phyloP scores from a whole-genome alignment of 1,139 yeast species.

The Candida dubliniensis region DNA sequence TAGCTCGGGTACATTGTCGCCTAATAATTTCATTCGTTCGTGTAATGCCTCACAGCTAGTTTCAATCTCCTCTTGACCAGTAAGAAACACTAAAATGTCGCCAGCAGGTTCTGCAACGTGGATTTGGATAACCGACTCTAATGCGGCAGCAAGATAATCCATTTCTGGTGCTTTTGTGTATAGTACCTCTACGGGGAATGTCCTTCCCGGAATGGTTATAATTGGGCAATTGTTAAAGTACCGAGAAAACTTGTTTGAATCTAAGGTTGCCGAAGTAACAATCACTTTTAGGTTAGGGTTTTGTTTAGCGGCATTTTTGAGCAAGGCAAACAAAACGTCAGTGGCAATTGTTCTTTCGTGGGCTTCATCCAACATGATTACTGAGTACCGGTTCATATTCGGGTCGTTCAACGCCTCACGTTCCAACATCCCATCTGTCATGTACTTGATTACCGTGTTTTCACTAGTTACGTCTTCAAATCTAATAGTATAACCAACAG shows the following conservation, averaged over 20 bases:
- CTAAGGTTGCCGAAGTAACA: slow-evolving; percentile 96
- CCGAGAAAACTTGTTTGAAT: slow-evolving; percentile 90
- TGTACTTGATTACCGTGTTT: slow-evolving; percentile 83
- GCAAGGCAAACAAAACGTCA: slow-evolving; percentile 92
- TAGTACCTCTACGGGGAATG: slow-evolving; percentile 94
- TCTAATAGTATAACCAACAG: slow-evolving; percentile 91
- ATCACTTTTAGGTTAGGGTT: slow-evolving; percentile 89
- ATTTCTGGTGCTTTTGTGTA: slow-evolving; percentile 96
- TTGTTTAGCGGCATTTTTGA: slow-evolving; percentile 76
- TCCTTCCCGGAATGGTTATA: slow-evolving; percentile 96
- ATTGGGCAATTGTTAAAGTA: slow-evolving; percentile 92
- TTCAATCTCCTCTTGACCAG: slow-evolving; percentile 98
- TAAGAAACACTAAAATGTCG: slow-evolving; percentile 81
- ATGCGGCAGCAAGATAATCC: slow-evolving; percentile 92
- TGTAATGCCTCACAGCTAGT: slow-evolving; percentile 87
- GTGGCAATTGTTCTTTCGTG: slow-evolving; percentile 97
- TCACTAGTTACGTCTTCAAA: slow-evolving; percentile 85
- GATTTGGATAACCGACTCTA: slow-evolving; percentile 90
- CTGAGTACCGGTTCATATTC: slow-evolving; percentile 72
- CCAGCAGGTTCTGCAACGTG: slow-evolving; percentile 97
- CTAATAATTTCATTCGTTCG: slow-evolving; percentile 77
- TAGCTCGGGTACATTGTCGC: slow-evolving; percentile 81
- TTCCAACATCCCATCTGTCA: slow-evolving; percentile 98
- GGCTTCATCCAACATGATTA: slow-evolving; percentile 95
- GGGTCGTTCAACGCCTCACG: slow-evolving; percentile 99